Percentiles rank a stretch among this genome's conserved stretches.
These are phyloP conservation scores for Tubosaeta brunneosetosa DNA, from an alignment of 768 basidiomycete species.

Conservation along the genomic window DNA sequence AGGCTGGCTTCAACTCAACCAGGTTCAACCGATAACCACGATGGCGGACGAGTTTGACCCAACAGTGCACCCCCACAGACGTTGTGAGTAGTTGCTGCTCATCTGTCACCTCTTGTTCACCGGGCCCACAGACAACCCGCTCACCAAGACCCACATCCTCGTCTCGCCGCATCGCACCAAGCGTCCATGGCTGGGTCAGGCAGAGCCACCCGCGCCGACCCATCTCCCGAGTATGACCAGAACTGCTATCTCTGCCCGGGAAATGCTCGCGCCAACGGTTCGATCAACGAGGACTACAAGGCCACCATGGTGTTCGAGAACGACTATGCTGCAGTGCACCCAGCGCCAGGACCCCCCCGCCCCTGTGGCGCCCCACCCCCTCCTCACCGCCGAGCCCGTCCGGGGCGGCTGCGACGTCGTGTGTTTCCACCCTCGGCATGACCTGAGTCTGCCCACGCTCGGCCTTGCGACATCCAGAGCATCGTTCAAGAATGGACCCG, in stretches of 20 bases:
- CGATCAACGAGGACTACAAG: conserved; percentile 62
- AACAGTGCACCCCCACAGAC: conserved; percentile 61
- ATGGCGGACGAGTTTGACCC: conserved; percentile 48
- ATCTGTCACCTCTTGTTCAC: not conserved
- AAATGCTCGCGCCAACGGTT: conserved; percentile 69
- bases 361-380: conserved; percentile 52
- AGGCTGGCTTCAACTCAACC: too few relatives aligned
- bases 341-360: conserved; percentile 53
- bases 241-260: conserved; percentile 87
- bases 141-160: conserved; percentile 70
- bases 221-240: conserved; percentile 62
- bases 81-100: conserved; percentile 42
- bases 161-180: conserved; percentile 89
- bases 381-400: conserved; percentile 62
- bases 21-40: too few relatives aligned
- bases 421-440: conserved; percentile 81
- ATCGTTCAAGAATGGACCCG: conserved; percentile 73
- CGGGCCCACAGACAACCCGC: conserved; percentile 68
- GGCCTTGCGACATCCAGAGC: conserved; percentile 47
- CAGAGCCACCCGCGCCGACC: conserved; percentile 55
- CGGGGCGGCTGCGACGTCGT: conserved; percentile 86
- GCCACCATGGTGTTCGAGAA: conserved; percentile 71
- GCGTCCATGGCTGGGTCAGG: conserved; percentile 88
- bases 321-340: conserved; percentile 78
- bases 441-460: conserved; percentile 76